phyloP scores from a whole-genome alignment of 164 flowering plant genomes.

The Taxillus chinensis region DNA sequence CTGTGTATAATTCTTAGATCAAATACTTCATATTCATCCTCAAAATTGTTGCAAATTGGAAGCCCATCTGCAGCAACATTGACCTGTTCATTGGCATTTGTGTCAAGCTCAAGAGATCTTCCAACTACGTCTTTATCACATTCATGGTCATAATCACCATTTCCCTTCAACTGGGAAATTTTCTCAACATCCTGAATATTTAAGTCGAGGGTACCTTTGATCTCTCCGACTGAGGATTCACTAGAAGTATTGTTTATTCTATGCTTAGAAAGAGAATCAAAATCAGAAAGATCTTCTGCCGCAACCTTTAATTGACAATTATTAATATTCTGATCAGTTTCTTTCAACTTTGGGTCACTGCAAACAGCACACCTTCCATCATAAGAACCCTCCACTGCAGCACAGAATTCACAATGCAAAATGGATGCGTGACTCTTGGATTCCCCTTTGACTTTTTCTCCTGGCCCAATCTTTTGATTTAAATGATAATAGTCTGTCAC shows the following conservation, averaged over 20 bases:
- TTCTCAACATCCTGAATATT: conserved; percentile 17
- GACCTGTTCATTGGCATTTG: conserved; percentile 27
- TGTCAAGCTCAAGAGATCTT: conserved; percentile 20
- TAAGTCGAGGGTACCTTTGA: conserved; percentile 11
- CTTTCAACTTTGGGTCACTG: conserved; percentile 18
- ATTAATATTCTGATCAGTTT: conserved; percentile 14
- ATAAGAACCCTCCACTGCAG: conserved; percentile 14
- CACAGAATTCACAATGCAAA: conserved; percentile 25
- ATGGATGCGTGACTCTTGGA: conserved; percentile 5
- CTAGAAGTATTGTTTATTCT: conserved; percentile 10
- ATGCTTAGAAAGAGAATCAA: conserved; percentile 11
- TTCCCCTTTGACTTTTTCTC: conserved; percentile 11
- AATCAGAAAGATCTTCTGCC: conserved; percentile 13
- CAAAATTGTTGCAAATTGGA: conserved; percentile 21
- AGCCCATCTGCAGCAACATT: conserved; percentile 31
- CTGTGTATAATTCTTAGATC: conserved; percentile 77
- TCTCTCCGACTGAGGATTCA: conserved; percentile 9
- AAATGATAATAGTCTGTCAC: conserved; percentile 21
- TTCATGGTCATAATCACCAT: conserved; percentile 15
- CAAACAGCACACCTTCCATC: conserved; percentile 10
- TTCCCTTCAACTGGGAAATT: conserved; percentile 13
- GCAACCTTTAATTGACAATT: conserved; percentile 14
- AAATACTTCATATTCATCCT: conserved; percentile 76
- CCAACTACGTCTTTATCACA: conserved; percentile 21
- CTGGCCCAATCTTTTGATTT: conserved; percentile 11